Evolutionary conservation across 164 flowering plant species (phyloP), one percentile per base, ranked within the genome.

Genomic region (Kingdonia uniflora): DNA sequence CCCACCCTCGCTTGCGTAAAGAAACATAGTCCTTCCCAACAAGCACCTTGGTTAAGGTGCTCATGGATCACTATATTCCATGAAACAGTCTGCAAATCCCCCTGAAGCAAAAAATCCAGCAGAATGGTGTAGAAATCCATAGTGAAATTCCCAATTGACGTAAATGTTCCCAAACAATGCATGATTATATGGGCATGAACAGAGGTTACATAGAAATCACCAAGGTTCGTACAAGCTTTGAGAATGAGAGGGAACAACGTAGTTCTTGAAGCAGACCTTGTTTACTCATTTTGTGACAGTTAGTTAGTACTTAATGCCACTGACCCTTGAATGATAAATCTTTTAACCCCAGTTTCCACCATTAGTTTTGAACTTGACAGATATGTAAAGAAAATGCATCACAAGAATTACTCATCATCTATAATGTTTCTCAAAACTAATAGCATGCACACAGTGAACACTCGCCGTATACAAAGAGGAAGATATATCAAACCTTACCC

Each of bases 31-130:
- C 92, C 97, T 59, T 71, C 65, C 42, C 33, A 65, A 24, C 25
- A 42, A 54, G 45, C 61, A 57, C 80, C 81, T 5, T 23, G 63
- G 54, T 66, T 58, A 54, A 87, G 53, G 51, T 48, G 56, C 42
- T 85, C 90, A 68, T 73, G 70, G 48, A 78, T 70, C 59, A 87
- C 44, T 17, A 79, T 62, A 56, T 87, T 91, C 96, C 95, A 87
- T 5, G 92, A 72, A 47, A 91, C 83, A 2, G 84, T 45, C 57
- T 71, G 49, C 14, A 51, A 11, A 29, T 29, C 42, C 56, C 69
- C 74, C 65, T 68, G 19, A 43, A 54, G 46, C 14, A 61, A 90
- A 87, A 44, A 13, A 15, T 24, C 26, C 82, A 80, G 38, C 65
- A 70, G 8, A 59, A 80, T 87, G 16, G 61, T 42, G 72, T 87